Evolutionary conservation across 1,284 basidiomycete genomes (phyloP).

Genomic region (Leccinum proliferum): DNA sequence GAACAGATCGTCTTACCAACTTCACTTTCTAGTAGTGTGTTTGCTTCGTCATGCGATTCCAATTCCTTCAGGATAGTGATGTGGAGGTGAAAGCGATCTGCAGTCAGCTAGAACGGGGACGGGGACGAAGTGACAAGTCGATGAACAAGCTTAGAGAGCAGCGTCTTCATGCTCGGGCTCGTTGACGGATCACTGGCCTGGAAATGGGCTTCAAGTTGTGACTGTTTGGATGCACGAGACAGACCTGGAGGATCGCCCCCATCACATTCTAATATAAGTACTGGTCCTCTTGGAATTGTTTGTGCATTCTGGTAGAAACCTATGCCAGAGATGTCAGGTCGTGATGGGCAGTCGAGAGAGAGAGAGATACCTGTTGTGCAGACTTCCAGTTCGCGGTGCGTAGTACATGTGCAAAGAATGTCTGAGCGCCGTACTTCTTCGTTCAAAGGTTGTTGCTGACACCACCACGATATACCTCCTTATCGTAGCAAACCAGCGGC

Average conservation of each 20-base stretch:
- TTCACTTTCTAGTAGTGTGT: slow-evolving; percentile 51
- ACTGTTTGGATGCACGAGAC: slow-evolving; percentile 1
- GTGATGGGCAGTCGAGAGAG: neutral
- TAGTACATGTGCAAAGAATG: slow-evolving; percentile 20
- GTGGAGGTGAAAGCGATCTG: slow-evolving; percentile 68
- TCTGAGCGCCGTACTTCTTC: no score
- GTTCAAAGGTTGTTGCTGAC: no score
- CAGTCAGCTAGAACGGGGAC: slow-evolving; percentile 53
- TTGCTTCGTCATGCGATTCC: slow-evolving; percentile 62
- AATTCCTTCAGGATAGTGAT: slow-evolving; percentile 50
- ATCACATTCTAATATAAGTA: slow-evolving; percentile 84
- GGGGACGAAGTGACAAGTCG: slow-evolving; percentile 57
- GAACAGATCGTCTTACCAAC: no score
- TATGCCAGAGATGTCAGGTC: slow-evolving; percentile 22
- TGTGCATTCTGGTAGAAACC: slow-evolving; percentile 74
- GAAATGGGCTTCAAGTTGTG: slow-evolving; percentile 13
- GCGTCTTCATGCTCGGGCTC: slow-evolving; percentile 50
- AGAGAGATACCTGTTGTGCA: slow-evolving; percentile 58
- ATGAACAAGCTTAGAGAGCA: slow-evolving; percentile 70
- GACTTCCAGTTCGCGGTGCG: slow-evolving; percentile 75
- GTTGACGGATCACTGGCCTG: slow-evolving; percentile 64
- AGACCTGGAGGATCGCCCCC: slow-evolving; percentile 66
- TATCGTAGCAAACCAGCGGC: no score
- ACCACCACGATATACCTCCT: no score
- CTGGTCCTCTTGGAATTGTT: slow-evolving; percentile 70